Conservation (phyloP, 208 protist species). For the Acanthamoeba castellanii region DNA sequence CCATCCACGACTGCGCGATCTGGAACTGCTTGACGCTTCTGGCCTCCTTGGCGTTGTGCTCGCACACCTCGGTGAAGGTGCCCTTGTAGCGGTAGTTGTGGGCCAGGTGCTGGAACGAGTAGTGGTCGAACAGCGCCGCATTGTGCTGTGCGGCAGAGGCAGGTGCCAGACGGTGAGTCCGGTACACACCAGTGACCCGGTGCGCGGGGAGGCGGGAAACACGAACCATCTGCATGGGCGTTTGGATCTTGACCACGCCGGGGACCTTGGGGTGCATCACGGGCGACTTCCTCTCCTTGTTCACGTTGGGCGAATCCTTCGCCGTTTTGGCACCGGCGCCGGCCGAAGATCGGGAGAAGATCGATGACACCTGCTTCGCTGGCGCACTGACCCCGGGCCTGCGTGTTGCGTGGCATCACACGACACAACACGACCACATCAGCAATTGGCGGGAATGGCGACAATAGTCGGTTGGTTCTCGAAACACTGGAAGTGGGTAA, state of each 20-base stretch:
- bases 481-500: too few relatives aligned
- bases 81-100: slow-evolving; percentile 41
- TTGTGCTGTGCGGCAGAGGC: neutral
- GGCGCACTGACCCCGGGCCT: neutral
- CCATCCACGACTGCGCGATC: slow-evolving; percentile 65
- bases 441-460: neutral
- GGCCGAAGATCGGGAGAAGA: slow-evolving; percentile 8
- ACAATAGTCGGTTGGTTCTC: neutral
- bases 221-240: slow-evolving; percentile 14
- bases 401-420: neutral
- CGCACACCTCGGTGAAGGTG: slow-evolving; percentile 32
- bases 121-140: slow-evolving; percentile 27
- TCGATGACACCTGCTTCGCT: neutral
- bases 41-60: slow-evolving; percentile 72
- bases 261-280: neutral
- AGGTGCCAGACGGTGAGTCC: neutral
- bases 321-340: neutral
- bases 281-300: neutral
- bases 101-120: slow-evolving; percentile 44
- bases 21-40: slow-evolving; percentile 61
- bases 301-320: neutral
- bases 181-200: neutral
- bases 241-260: neutral
- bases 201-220: neutral
- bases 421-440: too few relatives aligned